Percentiles rank a stretch among this genome's conserved stretches.
Evolutionary conservation across 2,329 filamentous ascomycete genomes (phyloP).

Genomic region (Botryotinia globosa): DNA sequence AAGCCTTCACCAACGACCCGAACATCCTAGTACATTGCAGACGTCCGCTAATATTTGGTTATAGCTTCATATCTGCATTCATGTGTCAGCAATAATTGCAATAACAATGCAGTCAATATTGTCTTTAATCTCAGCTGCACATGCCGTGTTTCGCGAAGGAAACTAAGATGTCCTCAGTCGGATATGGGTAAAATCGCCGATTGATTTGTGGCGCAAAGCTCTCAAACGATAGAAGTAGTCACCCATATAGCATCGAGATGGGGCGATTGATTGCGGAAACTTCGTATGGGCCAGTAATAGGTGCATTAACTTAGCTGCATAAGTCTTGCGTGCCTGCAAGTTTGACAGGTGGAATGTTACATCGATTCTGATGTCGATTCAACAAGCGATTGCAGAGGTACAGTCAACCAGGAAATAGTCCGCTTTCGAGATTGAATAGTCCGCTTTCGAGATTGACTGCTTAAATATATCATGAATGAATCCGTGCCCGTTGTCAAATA

Average conservation of each 20-base stretch:
- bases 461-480: conserved; percentile 11
- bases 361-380: neutral
- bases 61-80: neutral
- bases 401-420: neutral
- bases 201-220: neutral
- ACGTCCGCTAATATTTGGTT: neutral
- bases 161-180: neutral
- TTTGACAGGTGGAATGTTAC: conserved; percentile 8
- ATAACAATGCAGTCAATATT: neutral
- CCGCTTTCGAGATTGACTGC: conserved; percentile 8
- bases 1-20: conserved; percentile 3
- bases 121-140: neutral
- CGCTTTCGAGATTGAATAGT: neutral
- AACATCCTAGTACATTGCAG: neutral
- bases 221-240: neutral
- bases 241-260: neutral
- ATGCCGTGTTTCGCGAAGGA: neutral
- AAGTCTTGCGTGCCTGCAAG: neutral
- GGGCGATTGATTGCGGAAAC: neutral
- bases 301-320: neutral
- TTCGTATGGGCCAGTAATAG: neutral
- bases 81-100: neutral
- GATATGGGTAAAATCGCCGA: neutral
- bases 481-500: neutral
- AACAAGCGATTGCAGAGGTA: neutral